A percentile compares a stretch with the other conserved stretches of the same genome.
Conservation (phyloP, 2,329 filamentous ascomycete genomes). For the Claviceps maximensis region DNA sequence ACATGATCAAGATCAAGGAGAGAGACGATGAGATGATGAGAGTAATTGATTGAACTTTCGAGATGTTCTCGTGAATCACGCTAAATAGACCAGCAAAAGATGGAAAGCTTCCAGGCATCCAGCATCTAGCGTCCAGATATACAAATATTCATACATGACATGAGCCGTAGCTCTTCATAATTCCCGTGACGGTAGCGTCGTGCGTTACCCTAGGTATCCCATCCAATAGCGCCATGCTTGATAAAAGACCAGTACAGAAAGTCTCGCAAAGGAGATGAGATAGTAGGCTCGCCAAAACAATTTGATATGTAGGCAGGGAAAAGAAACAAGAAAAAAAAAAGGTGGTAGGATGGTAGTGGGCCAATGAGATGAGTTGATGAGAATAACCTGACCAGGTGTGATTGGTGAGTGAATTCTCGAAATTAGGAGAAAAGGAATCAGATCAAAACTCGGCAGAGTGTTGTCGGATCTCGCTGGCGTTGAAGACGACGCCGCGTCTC, state of each 20-base stretch:
- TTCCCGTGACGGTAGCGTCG: neutral
- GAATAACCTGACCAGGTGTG: too few relatives aligned
- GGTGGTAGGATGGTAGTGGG: neutral
- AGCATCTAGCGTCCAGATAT: neutral
- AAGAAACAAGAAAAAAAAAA: neutral
- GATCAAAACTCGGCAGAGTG: neutral
- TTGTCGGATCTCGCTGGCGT: conserved; percentile 16
- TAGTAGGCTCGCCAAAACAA: neutral
- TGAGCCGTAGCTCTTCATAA: neutral
- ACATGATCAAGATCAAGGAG: too few relatives aligned
- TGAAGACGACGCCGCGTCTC: conserved; percentile 28
- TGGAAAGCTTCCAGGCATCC: neutral
- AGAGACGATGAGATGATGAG: too few relatives aligned
- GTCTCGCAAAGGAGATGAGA: neutral
- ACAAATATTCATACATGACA: neutral
- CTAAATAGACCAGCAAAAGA: too few relatives aligned
- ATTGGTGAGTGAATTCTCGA: neutral
- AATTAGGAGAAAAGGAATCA: neutral
- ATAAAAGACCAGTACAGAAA: neutral
- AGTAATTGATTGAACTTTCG: too few relatives aligned
- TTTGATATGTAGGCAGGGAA: neutral
- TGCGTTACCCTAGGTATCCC: neutral
- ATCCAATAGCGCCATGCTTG: conserved; percentile 1
- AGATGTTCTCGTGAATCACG: neutral
- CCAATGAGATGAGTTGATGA: too few relatives aligned